Evolutionary conservation across 2,329 filamentous ascomycete genomes (phyloP), one percentile per base, ranked within the genome.

Genomic region (Chaetomium olivaceum): DNA sequence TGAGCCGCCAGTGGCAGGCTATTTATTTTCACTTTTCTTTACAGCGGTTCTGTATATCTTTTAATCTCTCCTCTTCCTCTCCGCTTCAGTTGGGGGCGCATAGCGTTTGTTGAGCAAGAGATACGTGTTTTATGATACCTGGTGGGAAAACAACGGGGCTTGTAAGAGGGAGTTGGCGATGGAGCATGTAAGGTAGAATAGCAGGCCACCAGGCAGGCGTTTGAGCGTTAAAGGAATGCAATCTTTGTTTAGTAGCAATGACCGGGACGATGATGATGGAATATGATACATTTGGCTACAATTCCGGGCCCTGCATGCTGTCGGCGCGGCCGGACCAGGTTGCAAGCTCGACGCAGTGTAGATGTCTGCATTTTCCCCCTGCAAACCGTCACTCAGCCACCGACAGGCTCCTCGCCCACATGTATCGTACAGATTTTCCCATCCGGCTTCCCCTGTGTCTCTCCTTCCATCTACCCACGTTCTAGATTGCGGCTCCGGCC

Each of bases 111-210:
- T 67, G 61, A 43, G 39, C 57, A 60, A 50, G 55, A 63, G 54
- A 54, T 54, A 29, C 52, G 56, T 58, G 33, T 68, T 69, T 68
- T 61, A 71, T 71, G 71, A 73, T 73, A 73, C 71, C 71, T 73
- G 63, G 62, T 58, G 62, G 63, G 62, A 64, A 67, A 66, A 63
- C 56, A 52, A 54, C 33, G 58, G 33, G 19, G 19, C 31, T 46
- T 65, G 57, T 61, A 60, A 54, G 59, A 25, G 19, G n/a, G 67
- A 69, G 65, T 67, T 70, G 58, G 52, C 55, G 67, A 58, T 11
- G 61, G 58, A 54, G 61, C 48, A 58, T 66, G 63, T 64, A 63
- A 57, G 64, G 61, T 63, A 67, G 66, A 68, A 51, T 57, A 63
- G 66, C 29, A 60, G 51, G 62, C 59, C 62, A 66, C 63, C 63